Evolutionary conservation across 306 rosid genomes (phyloP).

Genomic region (Cicer chorassanicum): DNA sequence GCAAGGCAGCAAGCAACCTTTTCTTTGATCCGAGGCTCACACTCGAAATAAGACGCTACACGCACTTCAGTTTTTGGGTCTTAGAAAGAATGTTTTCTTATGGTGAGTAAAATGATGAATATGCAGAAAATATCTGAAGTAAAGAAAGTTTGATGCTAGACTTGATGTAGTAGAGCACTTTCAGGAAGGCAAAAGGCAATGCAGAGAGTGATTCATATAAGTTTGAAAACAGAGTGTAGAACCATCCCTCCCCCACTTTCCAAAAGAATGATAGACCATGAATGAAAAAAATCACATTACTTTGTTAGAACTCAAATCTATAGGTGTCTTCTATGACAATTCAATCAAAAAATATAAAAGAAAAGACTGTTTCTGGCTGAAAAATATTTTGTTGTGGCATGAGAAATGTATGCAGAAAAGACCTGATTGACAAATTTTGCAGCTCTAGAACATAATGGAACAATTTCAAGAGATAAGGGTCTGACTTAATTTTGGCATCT

Average conservation of each 20-base stretch:
- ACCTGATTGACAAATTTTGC: neutral
- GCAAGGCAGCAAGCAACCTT: neutral
- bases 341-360: slow-evolving; percentile 6
- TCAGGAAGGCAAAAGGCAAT: neutral
- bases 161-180: neutral
- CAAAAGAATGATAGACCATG: slow-evolving; percentile 26
- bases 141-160: slow-evolving; percentile 20
- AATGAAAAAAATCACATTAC: neutral
- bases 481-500: slow-evolving; percentile 28
- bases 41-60: neutral
- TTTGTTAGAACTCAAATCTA: slow-evolving; percentile 24
- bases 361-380: slow-evolving; percentile 13
- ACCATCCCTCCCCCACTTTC: neutral
- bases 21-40: neutral
- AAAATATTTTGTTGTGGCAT: slow-evolving; percentile 16
- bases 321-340: neutral
- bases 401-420: neutral
- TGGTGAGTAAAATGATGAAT: slow-evolving; percentile 2
- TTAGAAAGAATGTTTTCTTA: slow-evolving; percentile 19
- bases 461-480: slow-evolving; percentile 20
- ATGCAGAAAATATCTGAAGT: slow-evolving; percentile 15
- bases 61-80: slow-evolving; percentile 23
- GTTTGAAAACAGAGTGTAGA: slow-evolving; percentile 3
- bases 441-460: slow-evolving; percentile 5
- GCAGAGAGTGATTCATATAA: neutral